These are phyloP conservation scores for Raphanus sativus DNA, from an alignment of 345 rosid genomes.

Conservation along the genomic window DNA sequence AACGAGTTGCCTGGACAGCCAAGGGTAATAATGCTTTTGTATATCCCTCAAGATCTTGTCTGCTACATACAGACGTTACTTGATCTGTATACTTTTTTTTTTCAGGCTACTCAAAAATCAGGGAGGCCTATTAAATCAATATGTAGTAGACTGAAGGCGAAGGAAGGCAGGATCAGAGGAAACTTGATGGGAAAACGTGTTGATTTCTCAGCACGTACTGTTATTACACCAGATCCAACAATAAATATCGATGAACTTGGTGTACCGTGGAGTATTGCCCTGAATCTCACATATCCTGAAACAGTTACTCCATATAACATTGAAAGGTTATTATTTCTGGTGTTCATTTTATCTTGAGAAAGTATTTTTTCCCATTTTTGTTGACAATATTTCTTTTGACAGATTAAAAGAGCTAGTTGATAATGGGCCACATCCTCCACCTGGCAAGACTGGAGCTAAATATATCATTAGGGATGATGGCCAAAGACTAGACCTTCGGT, in stretches of 20 bases:
- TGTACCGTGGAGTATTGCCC: constrained; percentile 97
- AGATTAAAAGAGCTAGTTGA: constrained; percentile 96
- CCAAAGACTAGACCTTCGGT: constrained; percentile 96
- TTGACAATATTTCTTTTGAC: constrained; percentile 13
- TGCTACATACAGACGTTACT: not conserved
- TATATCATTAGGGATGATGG: constrained; percentile 98
- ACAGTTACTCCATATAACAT: constrained; percentile 96
- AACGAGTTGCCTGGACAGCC: constrained; percentile 98
- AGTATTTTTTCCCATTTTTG: not conserved
- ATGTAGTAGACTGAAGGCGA: constrained; percentile 95
- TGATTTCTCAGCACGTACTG: constrained; percentile 99
- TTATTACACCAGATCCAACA: constrained; percentile 96
- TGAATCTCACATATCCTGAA: constrained; percentile 94
- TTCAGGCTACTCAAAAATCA: constrained; percentile 95
- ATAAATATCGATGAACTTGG: constrained; percentile 93
- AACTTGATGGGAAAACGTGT: constrained; percentile 97
- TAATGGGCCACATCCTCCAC: constrained; percentile 97
- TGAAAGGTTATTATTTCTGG: constrained; percentile 56
- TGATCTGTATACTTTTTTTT: constrained; percentile 4
- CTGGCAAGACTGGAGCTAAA: constrained; percentile 95
- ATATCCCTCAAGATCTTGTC: constrained; percentile 22
- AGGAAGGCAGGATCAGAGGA: constrained; percentile 96
- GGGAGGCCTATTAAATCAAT: constrained; percentile 97
- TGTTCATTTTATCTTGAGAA: not conserved
- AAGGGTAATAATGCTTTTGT: constrained; percentile 59